Conservation (phyloP, 2,329 filamentous ascomycete species). For the Phialophora tarda region DNA sequence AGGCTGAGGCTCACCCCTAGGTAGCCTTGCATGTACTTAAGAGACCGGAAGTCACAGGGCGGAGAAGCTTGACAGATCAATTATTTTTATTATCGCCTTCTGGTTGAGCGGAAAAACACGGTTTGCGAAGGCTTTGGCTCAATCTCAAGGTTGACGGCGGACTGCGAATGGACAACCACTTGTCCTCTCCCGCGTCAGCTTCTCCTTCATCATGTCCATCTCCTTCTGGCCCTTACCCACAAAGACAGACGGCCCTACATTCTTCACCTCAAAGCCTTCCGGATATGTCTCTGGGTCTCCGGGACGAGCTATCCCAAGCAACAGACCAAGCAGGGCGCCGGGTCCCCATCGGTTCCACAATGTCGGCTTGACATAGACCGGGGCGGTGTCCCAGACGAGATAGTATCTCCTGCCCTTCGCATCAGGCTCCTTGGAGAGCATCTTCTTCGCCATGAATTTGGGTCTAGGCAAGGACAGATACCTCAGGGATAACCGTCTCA, state of each 20-base stretch:
- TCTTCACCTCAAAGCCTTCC: constrained; percentile 57
- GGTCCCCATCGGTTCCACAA: constrained; percentile 68
- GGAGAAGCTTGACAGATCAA: not conserved
- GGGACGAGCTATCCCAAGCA: constrained; percentile 55
- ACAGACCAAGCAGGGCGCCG: constrained; percentile 56
- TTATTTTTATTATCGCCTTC: not conserved
- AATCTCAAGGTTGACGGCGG: constrained; percentile 1
- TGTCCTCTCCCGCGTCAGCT: constrained; percentile 47
- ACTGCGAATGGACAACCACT: constrained; percentile 57
- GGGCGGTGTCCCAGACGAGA: constrained; percentile 64
- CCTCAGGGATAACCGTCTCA: constrained; percentile 63
- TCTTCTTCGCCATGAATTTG: constrained; percentile 44
- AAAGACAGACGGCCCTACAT: constrained; percentile 66
- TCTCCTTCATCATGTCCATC: constrained; percentile 49
- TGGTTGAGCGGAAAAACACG: not conserved
- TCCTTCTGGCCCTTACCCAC: constrained; percentile 60
- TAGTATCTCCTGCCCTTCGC: constrained; percentile 59
- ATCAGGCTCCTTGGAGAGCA: constrained; percentile 56
- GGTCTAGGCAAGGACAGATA: constrained; percentile 65
- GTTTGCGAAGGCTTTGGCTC: not conserved
- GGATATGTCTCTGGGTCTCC: constrained; percentile 55
- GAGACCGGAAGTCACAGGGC: constrained; percentile 12
- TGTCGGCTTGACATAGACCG: constrained; percentile 68
- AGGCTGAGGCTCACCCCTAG: constrained; percentile 6
- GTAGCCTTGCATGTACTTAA: constrained; percentile 4